Evolutionary conservation across 495 filamentous ascomycete species (phyloP), one percentile per base, ranked within the genome.

Genomic region (Neurospora hispaniola): DNA sequence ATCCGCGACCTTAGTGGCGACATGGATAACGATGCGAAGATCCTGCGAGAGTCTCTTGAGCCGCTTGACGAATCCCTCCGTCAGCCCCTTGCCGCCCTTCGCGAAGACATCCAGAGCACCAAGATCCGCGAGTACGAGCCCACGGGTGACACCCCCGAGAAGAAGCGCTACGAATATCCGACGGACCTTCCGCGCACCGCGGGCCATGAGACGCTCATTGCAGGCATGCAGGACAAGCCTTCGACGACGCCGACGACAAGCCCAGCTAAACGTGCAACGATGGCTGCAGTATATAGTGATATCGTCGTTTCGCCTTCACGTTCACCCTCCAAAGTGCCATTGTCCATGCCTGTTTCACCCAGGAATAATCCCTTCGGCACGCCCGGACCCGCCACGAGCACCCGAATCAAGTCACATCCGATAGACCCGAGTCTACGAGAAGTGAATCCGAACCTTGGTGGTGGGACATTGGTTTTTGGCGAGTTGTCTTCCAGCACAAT

Each of bases 141-240:
- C 0, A 98, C 96, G 0, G 96, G 95, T 42, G 85, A 88, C n/a
- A 97, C 96, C 0, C 96, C 96, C 0, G 86, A 90, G 75, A 94
- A 94, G 79, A 83, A 84, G 11, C 82, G 85, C 42, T 99, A 98
- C 78, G 82, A 89, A 7, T 97, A 93, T 78, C 91, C 92, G 2
- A 90, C 88, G 0, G 81, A 83, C 2, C 85, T 99, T 5, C 96
- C 96, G 2, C 88, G 88, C 5, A 98, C 96, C 0, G 88, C 89
- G 72, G 74, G 88, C 0, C 92, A 94, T 77, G 92, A 93, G 0
- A 82, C 82, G 20, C 80, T 96, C 54, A 84, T 93, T 69, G 86
- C 88, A 16, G 86, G 87, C 69, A 78, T 91, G 72, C 83, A 84
- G 66, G 84, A 82, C 69, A 68, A 68, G 18, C 79, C 42, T 78